Percentiles rank a stretch among this genome's conserved stretches.
phyloP scores from a whole-genome alignment of 352 stramenopile genomes.

The Globisporangium canariense region DNA sequence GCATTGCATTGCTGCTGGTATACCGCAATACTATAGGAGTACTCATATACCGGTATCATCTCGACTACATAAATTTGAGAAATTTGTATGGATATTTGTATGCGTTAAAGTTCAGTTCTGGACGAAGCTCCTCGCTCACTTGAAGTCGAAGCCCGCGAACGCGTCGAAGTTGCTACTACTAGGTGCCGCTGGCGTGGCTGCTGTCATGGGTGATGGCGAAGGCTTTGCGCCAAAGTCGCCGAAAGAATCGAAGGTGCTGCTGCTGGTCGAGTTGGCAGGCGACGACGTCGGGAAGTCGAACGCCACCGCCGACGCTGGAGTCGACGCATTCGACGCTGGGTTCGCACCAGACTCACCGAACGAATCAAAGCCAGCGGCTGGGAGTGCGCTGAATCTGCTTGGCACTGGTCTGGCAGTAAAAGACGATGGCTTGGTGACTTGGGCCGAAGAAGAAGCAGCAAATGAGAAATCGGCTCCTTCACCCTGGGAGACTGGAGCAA shows the following conservation, averaged over 20 bases:
- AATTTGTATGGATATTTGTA: background rate
- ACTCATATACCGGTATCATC: no score
- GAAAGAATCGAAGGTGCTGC: slow-evolving; percentile 23
- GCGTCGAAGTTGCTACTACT: slow-evolving; percentile 16
- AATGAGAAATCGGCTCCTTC: background rate
- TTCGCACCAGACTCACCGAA: slow-evolving; percentile 1
- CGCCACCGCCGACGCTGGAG: background rate
- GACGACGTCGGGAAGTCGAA: slow-evolving; percentile 1
- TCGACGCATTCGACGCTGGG: slow-evolving; percentile 6
- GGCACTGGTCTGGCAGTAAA: background rate
- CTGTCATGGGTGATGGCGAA: background rate
- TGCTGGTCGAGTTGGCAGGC: slow-evolving; percentile 17
- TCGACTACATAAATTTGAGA: background rate
- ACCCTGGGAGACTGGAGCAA: background rate
- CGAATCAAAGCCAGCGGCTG: slow-evolving; percentile 12
- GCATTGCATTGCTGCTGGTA: no score
- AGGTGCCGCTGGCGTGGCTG: background rate
- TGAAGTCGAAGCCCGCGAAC: slow-evolving; percentile 23
- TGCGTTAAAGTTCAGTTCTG: background rate
- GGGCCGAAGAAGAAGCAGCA: background rate
- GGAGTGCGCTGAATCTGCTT: background rate
- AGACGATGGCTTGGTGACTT: slow-evolving; percentile 11
- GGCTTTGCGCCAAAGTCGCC: slow-evolving; percentile 18
- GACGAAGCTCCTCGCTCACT: slow-evolving; percentile 4
- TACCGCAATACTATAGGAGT: no score